Evolutionary conservation across 2,329 filamentous ascomycete species (phyloP), one percentile per base, ranked within the genome.

Genomic region (Grosmannia penicillata): DNA sequence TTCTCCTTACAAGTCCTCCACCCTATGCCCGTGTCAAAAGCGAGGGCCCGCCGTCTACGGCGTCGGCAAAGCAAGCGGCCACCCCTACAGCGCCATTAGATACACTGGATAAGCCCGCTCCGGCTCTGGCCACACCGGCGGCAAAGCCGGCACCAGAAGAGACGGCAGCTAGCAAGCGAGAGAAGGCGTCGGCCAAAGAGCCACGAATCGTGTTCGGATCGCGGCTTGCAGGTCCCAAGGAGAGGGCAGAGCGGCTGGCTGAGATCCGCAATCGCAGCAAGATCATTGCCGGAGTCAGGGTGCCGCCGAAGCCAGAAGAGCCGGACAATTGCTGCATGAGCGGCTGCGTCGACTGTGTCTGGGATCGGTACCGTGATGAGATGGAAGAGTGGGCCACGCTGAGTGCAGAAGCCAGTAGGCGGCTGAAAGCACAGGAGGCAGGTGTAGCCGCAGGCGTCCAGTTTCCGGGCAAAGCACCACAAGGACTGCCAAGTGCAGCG

Each of bases 271-370:
- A 68, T 13, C 65, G 71, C 44, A 75, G 75, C 36, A 72, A 64
- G 8, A 64, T 75, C 43, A 65, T 95, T 39, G 86, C 82, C 1
- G 89, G 87, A 4, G 71, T 96, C 1, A 60, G 75, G 15, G 80
- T 96, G 5, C 91, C 91, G 2, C 87, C 86, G 0, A 72, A 73
- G 34, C 91, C 91, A 1, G 70, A 75, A 34, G 89, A 98, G 59
- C 91, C 91, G 4, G 91, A 96, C 52, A 95, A 98, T 54, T 98
- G 91, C 68, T 98, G 91, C 60, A 98, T 98, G 91, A 91, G 83
- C 53, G 91, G 91, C 4, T 98, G 91, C 55, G 89, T 94, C 35
- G 87, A 96, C 56, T 98, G 91, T 57, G 91, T 96, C 3, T 96
- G 87, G 87, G 87, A 95, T 50, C 67, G 75, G 38, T 96, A 78